A percentile compares a stretch with the other conserved stretches of the same genome.
These are phyloP conservation scores for Cercis canadensis DNA, from an alignment of 306 rosid genomes.

Conservation along the genomic window DNA sequence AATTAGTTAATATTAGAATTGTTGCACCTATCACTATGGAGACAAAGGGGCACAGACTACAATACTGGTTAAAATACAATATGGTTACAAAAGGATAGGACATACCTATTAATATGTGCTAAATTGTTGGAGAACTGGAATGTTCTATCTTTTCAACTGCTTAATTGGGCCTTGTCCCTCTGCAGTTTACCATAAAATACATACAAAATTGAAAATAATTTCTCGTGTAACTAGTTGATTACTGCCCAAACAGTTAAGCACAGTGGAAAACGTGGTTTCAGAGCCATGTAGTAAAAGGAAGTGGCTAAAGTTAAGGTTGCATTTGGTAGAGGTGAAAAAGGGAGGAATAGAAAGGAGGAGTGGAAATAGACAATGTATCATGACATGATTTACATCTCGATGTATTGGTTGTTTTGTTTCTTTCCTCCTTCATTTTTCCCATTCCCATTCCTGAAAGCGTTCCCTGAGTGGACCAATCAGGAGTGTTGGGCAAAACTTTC, in stretches of 20 bases:
- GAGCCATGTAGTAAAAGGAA: not conserved
- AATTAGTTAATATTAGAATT: conserved; percentile 7
- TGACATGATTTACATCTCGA: not conserved
- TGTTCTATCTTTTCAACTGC: not conserved
- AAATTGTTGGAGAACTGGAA: not conserved
- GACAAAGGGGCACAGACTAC: not conserved
- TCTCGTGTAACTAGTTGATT: not conserved
- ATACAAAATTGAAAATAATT: not conserved
- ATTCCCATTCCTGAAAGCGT: not conserved
- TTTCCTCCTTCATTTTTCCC: not conserved
- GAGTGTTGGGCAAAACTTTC: not conserved
- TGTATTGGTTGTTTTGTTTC: not conserved
- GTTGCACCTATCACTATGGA: not conserved
- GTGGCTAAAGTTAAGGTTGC: not conserved
- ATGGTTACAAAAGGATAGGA: too few relatives aligned
- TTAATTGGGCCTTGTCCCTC: not conserved
- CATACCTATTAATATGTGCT: not conserved
- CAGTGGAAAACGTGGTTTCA: not conserved
- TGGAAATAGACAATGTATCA: not conserved
- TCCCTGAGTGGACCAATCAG: not conserved
- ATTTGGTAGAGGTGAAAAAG: not conserved
- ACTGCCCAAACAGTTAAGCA: not conserved
- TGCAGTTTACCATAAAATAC: not conserved
- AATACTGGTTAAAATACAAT: not conserved
- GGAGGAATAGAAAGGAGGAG: not conserved